Evolutionary conservation across 768 basidiomycete genomes (phyloP).

Genomic region (Calocera cornea): DNA sequence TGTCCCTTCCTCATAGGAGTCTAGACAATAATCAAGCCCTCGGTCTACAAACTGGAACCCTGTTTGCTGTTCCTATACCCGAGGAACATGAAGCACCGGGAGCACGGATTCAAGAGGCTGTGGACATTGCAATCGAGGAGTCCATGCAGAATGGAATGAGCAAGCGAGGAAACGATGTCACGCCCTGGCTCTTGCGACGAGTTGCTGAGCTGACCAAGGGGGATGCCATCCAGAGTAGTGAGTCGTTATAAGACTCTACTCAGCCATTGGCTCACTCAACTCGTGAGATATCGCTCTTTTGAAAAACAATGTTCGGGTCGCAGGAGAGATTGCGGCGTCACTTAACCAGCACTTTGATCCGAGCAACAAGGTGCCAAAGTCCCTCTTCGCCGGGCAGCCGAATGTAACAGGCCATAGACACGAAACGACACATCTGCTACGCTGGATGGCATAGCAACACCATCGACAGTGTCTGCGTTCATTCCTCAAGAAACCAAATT

Average conservation of each 20-base stretch:
- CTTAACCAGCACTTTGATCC: constrained; percentile 45
- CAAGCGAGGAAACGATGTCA: constrained; percentile 74
- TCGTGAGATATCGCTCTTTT: constrained; percentile 70
- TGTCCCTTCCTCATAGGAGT: not conserved
- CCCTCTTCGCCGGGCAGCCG: constrained; percentile 9
- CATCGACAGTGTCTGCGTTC: not conserved
- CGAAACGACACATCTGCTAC: not conserved
- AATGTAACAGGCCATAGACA: not conserved
- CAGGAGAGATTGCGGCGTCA: constrained; percentile 70
- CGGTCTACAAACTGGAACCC: constrained; percentile 56
- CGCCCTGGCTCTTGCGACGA: constrained; percentile 83
- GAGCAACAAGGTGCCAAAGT: constrained; percentile 17
- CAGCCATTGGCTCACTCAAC: not conserved
- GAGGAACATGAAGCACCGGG: constrained; percentile 56
- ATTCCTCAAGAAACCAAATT: not conserved
- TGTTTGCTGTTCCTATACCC: constrained; percentile 88
- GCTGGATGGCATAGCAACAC: constrained; percentile 1
- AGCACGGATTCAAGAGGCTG: constrained; percentile 51
- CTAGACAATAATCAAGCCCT: constrained; percentile 59
- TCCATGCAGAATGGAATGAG: constrained; percentile 68
- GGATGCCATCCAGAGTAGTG: constrained; percentile 56
- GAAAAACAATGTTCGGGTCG: constrained; percentile 74
- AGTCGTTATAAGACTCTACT: constrained; percentile 20
- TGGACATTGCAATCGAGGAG: constrained; percentile 75
- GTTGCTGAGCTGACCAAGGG: constrained; percentile 71